phyloP scores from a whole-genome alignment of 2,329 filamentous ascomycete species.

The Xylariaceae sp. region DNA sequence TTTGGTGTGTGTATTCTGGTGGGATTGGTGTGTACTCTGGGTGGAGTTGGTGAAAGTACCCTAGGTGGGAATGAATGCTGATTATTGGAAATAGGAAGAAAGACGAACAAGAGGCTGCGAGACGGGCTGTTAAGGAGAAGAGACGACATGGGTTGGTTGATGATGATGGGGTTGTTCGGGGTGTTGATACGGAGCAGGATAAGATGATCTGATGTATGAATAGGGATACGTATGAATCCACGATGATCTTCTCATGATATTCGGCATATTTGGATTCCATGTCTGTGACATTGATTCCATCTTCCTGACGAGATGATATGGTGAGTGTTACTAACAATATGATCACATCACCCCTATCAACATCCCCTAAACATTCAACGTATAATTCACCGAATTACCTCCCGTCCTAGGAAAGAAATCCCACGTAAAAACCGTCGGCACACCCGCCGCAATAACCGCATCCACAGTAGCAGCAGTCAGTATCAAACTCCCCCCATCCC shows the following conservation, averaged over 20 bases:
- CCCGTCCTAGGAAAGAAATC: conserved; percentile 50
- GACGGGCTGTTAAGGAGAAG: conserved; percentile 26
- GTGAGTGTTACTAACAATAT: too few relatives aligned
- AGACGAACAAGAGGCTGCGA: conserved; percentile 23
- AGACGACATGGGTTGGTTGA: conserved; percentile 25
- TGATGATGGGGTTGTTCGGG: conserved; percentile 23
- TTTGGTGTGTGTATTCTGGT: not conserved
- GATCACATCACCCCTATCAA: too few relatives aligned
- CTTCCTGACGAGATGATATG: not conserved
- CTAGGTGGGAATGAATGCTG: not conserved
- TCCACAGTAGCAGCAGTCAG: conserved; percentile 42
- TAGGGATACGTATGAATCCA: too few relatives aligned
- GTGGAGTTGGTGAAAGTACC: not conserved
- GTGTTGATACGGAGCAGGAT: conserved; percentile 19
- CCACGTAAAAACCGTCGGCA: conserved; percentile 45
- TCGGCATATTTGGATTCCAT: too few relatives aligned
- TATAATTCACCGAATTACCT: conserved; percentile 46
- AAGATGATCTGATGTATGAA: not conserved
- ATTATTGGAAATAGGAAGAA: conserved; percentile 26
- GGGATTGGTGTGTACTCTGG: not conserved
- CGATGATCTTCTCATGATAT: too few relatives aligned
- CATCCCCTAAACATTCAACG: conserved; percentile 28
- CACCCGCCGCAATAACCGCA: conserved; percentile 41
- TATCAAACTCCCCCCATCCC: conserved; percentile 42
- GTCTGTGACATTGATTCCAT: too few relatives aligned